phyloP scores from a whole-genome alignment of 768 basidiomycete genomes.

The Hygrocybe coccinea region DNA sequence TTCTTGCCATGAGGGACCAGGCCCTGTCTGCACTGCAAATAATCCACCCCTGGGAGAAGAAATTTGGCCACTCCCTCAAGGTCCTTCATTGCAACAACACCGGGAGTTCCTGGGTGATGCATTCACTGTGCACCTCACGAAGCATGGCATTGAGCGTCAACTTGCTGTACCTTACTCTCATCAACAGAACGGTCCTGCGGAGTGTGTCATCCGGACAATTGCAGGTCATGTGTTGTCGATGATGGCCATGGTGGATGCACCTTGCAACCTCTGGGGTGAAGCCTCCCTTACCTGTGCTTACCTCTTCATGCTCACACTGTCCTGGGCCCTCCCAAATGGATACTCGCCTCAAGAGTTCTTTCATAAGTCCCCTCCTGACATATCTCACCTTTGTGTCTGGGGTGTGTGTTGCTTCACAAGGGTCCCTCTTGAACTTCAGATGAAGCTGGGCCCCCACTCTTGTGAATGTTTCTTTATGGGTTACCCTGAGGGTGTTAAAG shows the following conservation, averaged over 20 bases:
- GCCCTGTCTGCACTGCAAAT: not conserved
- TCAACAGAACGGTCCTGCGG: constrained; percentile 29
- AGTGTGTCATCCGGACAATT: constrained; percentile 26
- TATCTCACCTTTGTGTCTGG: constrained; percentile 26
- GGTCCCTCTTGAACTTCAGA: constrained; percentile 19
- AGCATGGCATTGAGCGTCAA: constrained; percentile 20
- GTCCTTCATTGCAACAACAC: constrained; percentile 1
- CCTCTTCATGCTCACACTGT: constrained; percentile 21
- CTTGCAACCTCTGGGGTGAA: constrained; percentile 19
- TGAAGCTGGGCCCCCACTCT: constrained; percentile 22
- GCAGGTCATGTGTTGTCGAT: constrained; percentile 20
- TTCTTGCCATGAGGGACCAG: not conserved
- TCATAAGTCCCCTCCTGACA: constrained; percentile 20
- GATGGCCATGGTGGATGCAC: constrained; percentile 18
- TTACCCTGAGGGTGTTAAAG: constrained; percentile 23
- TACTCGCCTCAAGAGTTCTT: constrained; percentile 20
- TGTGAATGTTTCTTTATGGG: constrained; percentile 23
- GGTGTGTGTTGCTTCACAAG: constrained; percentile 30
- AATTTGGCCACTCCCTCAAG: not conserved
- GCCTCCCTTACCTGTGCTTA: constrained; percentile 19
- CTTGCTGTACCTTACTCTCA: constrained; percentile 27
- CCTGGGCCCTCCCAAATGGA: constrained; percentile 17
- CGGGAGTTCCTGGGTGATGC: not conserved
- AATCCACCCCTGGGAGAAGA: not conserved
- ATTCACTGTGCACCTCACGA: constrained; percentile 6